Evolutionary conservation across 768 basidiomycete species (phyloP).

Genomic region (Clitopilus hobsonii): DNA sequence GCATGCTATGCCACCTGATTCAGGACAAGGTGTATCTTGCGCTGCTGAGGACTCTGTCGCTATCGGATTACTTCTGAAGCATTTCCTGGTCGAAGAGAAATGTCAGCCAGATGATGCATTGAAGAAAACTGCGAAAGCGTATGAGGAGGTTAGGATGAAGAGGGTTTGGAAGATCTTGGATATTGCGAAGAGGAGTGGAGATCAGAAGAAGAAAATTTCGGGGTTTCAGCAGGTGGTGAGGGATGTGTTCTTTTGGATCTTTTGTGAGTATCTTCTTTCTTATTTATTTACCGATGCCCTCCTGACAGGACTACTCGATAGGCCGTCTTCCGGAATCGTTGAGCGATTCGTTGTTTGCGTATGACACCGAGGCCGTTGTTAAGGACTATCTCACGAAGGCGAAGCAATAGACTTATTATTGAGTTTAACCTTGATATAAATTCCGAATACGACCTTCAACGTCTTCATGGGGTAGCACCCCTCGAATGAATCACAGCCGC

Average conservation of each 20-base stretch:
- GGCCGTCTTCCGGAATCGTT: slow-evolving; percentile 26
- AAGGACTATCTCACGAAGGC: slow-evolving; percentile 15
- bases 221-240: slow-evolving; percentile 26
- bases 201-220: slow-evolving; percentile 25
- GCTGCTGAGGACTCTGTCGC: slow-evolving; percentile 35
- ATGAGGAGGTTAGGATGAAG: slow-evolving; percentile 28
- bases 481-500: too few relatives aligned
- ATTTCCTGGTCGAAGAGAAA: slow-evolving; percentile 15
- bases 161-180: slow-evolving; percentile 27
- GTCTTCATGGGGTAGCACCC: too few relatives aligned
- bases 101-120: slow-evolving; percentile 11
- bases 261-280: slow-evolving; percentile 21
- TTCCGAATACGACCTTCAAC: too few relatives aligned
- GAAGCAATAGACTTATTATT: background rate
- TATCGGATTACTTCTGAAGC: slow-evolving; percentile 28
- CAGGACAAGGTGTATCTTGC: slow-evolving; percentile 36
- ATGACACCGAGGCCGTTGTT: slow-evolving; percentile 22
- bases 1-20: slow-evolving; percentile 38
- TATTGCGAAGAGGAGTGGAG: slow-evolving; percentile 23
- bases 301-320: slow-evolving; percentile 5
- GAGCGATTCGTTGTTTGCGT: slow-evolving; percentile 19
- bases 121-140: slow-evolving; percentile 20
- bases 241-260: slow-evolving; percentile 26
- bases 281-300: background rate
- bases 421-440: background rate